Base-by-base conservation (phyloP, 768 basidiomycete genomes). In the Galerina marginata region DNA sequence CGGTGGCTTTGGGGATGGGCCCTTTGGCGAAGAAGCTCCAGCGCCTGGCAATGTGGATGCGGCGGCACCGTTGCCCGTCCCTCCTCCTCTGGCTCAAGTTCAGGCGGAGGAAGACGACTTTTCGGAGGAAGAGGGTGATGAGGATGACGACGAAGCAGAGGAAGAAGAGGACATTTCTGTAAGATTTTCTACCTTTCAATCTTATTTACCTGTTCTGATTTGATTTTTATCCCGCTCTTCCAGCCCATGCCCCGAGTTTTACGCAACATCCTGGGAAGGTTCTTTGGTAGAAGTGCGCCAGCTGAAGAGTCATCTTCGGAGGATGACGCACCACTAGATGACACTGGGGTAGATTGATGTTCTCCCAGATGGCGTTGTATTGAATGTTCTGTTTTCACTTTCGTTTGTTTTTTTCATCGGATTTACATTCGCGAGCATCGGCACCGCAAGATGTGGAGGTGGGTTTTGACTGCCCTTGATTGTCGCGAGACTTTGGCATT, bases 231-330 rank as follows among this genome's bases (percentile, higher is more conserved):
- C 15, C 29, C 38, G 10, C 56, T 46, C 40, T 39, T 60, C 25
- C 39, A 90, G 89, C 81, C 86, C 3, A 74, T 91, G 67, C 87
- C 87, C 23, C 82, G 86, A 2, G 69, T 87, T 6, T 70, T 90
- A 2, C 78, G 86, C 10, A 87, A 86, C 65, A 72, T 91, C 6
- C 59, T 91, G 42, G 82, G 81, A 52, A 74, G 86, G 9, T 81
- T 91, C 62, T 90, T 86, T 83, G 86, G 80, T 53, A 67, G 78
- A 25, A 57, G 58, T 16, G 49, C 69, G 1, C 63, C 65, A 23
- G 69, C 63, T 9, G 72, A 70, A 6, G 75, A 78, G 16, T 74
- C 75, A 39, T 79, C 79, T 1, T 78, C 78, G 14, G 81, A 83
- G 2, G 82, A 81, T 1, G 80, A 77, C n/a, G 69, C 42, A 2